These are phyloP conservation scores for Fusarium hainanense DNA, from an alignment of 2,329 filamentous ascomycete species.

Conservation along the genomic window DNA sequence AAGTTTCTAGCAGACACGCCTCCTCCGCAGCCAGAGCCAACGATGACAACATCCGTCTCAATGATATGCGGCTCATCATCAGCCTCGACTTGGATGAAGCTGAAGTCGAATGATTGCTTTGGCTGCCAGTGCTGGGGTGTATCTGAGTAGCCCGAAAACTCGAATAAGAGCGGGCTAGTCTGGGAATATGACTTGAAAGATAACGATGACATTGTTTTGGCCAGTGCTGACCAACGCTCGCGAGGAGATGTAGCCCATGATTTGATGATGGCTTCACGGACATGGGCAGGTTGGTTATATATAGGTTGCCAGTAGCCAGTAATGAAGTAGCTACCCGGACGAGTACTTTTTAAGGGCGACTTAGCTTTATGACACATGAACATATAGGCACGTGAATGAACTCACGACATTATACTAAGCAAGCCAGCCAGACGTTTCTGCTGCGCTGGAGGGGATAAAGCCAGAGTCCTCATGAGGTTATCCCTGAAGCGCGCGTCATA, in stretches of 20 bases:
- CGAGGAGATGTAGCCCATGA: constrained; percentile 71
- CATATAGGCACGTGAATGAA: constrained; percentile 12
- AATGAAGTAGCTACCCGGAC: constrained; percentile 70
- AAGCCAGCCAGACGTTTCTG: constrained; percentile 54
- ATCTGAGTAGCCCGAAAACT: constrained; percentile 68
- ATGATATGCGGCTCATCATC: constrained; percentile 65
- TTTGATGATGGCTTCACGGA: constrained; percentile 71
- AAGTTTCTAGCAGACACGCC: constrained; percentile 84
- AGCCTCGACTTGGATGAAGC: constrained; percentile 68
- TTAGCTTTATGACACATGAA: neutral
- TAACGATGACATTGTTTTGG: constrained; percentile 66
- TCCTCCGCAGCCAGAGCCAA: constrained; percentile 89
- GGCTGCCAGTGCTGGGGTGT: constrained; percentile 63
- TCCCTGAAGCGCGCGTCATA: constrained; percentile 65
- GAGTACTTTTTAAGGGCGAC: constrained; percentile 60
- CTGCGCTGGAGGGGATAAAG: constrained; percentile 48
- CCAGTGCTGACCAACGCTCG: constrained; percentile 64
- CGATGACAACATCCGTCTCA: constrained; percentile 83
- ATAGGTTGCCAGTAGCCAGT: constrained; percentile 75
- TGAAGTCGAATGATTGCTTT: constrained; percentile 64
- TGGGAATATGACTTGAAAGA: constrained; percentile 66
- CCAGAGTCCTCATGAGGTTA: constrained; percentile 58
- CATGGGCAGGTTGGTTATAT: constrained; percentile 67
- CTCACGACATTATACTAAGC: constrained; percentile 59
- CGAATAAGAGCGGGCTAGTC: constrained; percentile 64